Evolutionary conservation across 2,329 filamentous ascomycete genomes (phyloP).

Genomic region (Triangularia setosa): DNA sequence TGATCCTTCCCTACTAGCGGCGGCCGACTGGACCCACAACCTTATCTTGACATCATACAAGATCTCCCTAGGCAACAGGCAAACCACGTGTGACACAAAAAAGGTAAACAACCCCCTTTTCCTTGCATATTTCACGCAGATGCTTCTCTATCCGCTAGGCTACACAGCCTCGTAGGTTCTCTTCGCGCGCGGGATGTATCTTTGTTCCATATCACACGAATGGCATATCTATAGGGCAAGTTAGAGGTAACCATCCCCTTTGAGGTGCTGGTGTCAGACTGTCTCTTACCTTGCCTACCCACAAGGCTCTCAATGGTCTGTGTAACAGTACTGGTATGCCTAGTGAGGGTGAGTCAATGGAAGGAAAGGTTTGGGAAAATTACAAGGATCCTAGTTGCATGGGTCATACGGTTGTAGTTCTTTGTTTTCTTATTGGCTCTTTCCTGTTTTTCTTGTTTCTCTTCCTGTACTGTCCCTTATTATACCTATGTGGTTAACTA

Average conservation of each 20-base stretch:
- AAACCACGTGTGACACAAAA: not conserved
- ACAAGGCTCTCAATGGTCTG: not conserved
- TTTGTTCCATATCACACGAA: too few species aligned
- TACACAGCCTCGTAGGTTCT: too few species aligned
- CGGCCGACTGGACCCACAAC: not conserved
- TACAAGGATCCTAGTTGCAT: not conserved
- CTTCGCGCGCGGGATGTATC: too few species aligned
- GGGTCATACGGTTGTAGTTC: not conserved
- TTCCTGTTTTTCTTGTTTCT: not conserved
- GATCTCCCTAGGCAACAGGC: not conserved
- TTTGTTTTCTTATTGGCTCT: not conserved
- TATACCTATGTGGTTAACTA: too few species aligned
- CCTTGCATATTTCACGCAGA: not conserved
- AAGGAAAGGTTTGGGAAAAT: too few species aligned
- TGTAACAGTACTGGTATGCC: not conserved
- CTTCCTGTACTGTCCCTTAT: not conserved
- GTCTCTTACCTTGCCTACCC: not conserved
- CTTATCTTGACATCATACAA: not conserved
- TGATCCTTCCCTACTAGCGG: not conserved
- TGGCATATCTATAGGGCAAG: too few species aligned
- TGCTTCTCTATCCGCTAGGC: not conserved
- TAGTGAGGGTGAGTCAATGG: not conserved
- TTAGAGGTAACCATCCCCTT: too few species aligned
- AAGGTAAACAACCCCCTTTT: not conserved
- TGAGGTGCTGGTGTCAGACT: too few species aligned